phyloP scores from a whole-genome alignment of 1,284 basidiomycete species.

The Ceraceosorus bombacis region DNA sequence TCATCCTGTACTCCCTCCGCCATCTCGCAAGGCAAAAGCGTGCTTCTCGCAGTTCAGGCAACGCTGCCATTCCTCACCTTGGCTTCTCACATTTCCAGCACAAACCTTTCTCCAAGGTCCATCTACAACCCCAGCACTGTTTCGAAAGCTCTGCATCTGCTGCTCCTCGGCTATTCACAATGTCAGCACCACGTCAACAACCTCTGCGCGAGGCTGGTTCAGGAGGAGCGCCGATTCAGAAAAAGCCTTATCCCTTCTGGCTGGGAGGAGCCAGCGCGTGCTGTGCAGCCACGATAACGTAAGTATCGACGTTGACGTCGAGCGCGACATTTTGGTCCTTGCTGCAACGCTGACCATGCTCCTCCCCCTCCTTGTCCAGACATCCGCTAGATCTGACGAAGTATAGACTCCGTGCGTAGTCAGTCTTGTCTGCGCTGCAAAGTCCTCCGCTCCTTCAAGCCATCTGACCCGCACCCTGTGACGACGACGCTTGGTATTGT shows the following conservation, averaged over 20 bases:
- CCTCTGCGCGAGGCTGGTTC: neutral
- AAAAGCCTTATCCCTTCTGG: conserved; percentile 14
- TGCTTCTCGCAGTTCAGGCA: too few relatives aligned
- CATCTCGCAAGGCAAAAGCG: too few relatives aligned
- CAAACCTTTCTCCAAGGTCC: too few relatives aligned
- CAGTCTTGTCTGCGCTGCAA: neutral
- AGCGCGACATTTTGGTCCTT: too few relatives aligned
- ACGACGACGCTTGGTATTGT: neutral
- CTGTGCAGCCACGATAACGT: conserved; percentile 16
- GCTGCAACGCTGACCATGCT: too few relatives aligned
- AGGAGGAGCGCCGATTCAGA: neutral
- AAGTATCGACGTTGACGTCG: too few relatives aligned
- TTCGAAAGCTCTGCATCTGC: too few relatives aligned
- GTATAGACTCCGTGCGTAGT: conserved; percentile 14
- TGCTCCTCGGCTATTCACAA: neutral
- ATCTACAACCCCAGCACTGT: too few relatives aligned
- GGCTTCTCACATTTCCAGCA: too few relatives aligned
- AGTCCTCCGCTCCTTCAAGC: neutral
- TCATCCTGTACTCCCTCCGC: too few relatives aligned
- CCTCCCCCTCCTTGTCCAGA: neutral
- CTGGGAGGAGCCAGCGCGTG: conserved; percentile 12
- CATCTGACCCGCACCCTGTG: neutral
- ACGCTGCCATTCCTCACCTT: too few relatives aligned
- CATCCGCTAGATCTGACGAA: conserved; percentile 21
- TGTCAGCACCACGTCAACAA: neutral